Evolutionary conservation across 257 asterid genomes (phyloP).

Genomic region (Cordia subcordata): DNA sequence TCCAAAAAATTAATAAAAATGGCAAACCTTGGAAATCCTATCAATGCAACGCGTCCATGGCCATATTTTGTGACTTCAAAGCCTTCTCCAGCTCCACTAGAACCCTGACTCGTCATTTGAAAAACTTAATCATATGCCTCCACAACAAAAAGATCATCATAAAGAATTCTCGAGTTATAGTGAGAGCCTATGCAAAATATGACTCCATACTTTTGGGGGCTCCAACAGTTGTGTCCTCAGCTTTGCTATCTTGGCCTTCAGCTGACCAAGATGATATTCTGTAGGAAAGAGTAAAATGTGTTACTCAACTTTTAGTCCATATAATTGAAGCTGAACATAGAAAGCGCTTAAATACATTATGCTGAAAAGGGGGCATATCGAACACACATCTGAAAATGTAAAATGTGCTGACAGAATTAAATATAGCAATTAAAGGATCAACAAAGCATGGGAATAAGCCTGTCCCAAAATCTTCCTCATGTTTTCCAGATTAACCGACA

Average conservation of each 20-base stretch:
- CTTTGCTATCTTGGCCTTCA: constrained; percentile 98
- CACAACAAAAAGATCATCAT: background rate
- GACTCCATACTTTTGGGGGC: constrained; percentile 85
- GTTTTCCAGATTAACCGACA: too few relatives aligned
- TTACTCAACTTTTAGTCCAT: background rate
- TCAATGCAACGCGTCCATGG: constrained; percentile 94
- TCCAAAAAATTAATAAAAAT: constrained; percentile 2
- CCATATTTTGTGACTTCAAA: constrained; percentile 97
- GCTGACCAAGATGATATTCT: constrained; percentile 99
- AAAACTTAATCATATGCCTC: background rate
- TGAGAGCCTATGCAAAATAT: background rate
- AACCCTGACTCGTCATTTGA: constrained; percentile 52
- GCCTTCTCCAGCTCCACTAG: constrained; percentile 99
- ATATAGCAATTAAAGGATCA: too few relatives aligned
- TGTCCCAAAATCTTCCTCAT: too few relatives aligned
- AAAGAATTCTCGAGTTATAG: background rate
- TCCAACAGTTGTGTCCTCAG: constrained; percentile 95
- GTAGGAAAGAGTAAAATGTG: constrained; percentile 10
- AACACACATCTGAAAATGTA: too few relatives aligned
- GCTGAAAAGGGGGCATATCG: too few relatives aligned
- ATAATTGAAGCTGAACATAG: background rate
- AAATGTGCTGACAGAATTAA: too few relatives aligned
- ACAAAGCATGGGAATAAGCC: too few relatives aligned
- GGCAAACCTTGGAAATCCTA: constrained; percentile 96
- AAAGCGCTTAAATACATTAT: too few relatives aligned